These are phyloP conservation scores for Termitomyces sp. DNA, from an alignment of 768 basidiomycete species.

Conservation along the genomic window DNA sequence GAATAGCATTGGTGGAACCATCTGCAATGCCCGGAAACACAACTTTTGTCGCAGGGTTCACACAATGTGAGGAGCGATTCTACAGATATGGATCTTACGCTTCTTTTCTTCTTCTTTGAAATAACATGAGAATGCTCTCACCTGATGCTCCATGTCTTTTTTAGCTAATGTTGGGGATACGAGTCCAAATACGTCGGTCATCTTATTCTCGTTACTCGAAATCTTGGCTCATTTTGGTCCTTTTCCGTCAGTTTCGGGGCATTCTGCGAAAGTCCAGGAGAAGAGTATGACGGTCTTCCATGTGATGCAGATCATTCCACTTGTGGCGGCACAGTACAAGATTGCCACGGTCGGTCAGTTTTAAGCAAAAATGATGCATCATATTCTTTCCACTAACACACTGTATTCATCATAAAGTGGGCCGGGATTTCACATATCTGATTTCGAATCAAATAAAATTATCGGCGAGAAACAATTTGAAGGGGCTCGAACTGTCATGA, in stretches of 20 bases:
- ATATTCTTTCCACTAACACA: neutral
- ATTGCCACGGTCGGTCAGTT: slow-evolving; percentile 63
- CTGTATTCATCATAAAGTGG: slow-evolving; percentile 39
- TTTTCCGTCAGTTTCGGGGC: slow-evolving; percentile 47
- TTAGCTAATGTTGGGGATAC: slow-evolving; percentile 76
- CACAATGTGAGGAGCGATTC: slow-evolving; percentile 46
- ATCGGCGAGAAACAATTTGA: slow-evolving; percentile 68
- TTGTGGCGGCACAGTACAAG: slow-evolving; percentile 59
- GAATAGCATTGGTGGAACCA: slow-evolving; percentile 58
- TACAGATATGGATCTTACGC: neutral
- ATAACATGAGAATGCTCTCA: neutral
- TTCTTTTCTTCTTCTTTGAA: neutral
- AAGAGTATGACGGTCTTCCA: slow-evolving; percentile 56
- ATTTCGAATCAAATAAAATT: slow-evolving; percentile 70
- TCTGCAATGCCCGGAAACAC: slow-evolving; percentile 59
- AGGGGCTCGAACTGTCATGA: slow-evolving; percentile 63
- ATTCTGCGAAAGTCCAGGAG: slow-evolving; percentile 71
- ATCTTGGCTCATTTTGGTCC: neutral
- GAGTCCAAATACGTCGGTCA: slow-evolving; percentile 68
- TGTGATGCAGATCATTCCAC: slow-evolving; percentile 70
- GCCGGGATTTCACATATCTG: slow-evolving; percentile 68
- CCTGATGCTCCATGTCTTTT: slow-evolving; percentile 4
- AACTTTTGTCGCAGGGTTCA: slow-evolving; percentile 69
- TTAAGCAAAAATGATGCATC: neutral
- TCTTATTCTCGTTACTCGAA: neutral